Evolutionary conservation across 2,329 filamentous ascomycete species (phyloP), one percentile per base, ranked within the genome.

Genomic region (Talaromyces sp.): DNA sequence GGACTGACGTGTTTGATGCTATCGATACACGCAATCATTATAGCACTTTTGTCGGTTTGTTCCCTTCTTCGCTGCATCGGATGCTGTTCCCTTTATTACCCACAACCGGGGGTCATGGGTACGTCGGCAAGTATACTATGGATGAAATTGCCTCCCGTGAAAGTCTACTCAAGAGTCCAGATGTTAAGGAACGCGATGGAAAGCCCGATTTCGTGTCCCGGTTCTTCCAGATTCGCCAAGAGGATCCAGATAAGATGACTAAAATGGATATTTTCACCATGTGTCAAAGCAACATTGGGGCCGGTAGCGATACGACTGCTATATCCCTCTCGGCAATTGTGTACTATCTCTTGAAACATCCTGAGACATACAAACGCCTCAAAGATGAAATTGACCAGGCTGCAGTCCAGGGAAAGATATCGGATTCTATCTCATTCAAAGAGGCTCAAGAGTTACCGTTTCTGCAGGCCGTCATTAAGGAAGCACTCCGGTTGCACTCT

Each of bases 1-100:
- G 73, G 1, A 43, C 57, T 0, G 76, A 79, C 66, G 70, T 78
- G 2, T 72, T 75, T 54, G 69, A 70, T 1, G 76, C 79, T 52
- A 73, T 79, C 5, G 66, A 54, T 0, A 68, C 69, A 1, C 73
- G 76, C 33, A 70, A 74, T n/a, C 19, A 27, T 43, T 58, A 58
- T 27, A 58, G 33, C 14, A 41, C 35, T 7, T 41, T 58, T 58
- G 39, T 58, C 33, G 56, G 56, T 16, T 16, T 41, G 16, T 27
- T 58, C 43, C 56, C 56, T 6, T 8, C 49, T 33, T 33, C 24
- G 49, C 49, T 52, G 9, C 49, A 52, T 16, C 49, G 49, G 7
- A 33, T 33, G 27, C 6, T 52, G 3, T 52, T 52, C 49, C 27
- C 49, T 33, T 33, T 52, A n/a, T 16, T 52, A n/a, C 49, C 49